Evolutionary conservation across 352 stramenopile species (phyloP).

Genomic region (Blastocystis sp.): DNA sequence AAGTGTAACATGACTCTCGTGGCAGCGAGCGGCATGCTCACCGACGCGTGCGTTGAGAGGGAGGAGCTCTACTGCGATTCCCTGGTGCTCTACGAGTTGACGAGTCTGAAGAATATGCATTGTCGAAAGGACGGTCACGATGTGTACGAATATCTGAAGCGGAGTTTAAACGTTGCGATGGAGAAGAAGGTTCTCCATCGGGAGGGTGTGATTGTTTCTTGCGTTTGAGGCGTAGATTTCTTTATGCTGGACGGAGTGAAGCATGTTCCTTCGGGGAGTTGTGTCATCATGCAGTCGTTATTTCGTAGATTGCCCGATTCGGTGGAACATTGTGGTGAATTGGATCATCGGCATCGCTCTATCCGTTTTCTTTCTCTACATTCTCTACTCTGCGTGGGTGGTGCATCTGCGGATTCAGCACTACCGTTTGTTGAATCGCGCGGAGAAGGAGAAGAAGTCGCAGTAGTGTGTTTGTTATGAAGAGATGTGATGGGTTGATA

Average conservation of each 20-base stretch:
- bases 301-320: slow-evolving; percentile 10
- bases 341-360: not conserved
- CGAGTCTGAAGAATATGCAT: not conserved
- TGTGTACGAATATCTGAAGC: slow-evolving; percentile 36
- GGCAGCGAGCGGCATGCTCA: not conserved
- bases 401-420: not conserved
- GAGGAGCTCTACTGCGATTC: not conserved
- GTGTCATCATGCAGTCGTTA: not conserved
- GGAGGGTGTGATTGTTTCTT: not conserved
- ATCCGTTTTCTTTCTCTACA: not conserved
- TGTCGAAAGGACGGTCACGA: not conserved
- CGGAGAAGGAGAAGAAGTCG: slow-evolving; percentile 7
- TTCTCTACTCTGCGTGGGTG: slow-evolving; percentile 11
- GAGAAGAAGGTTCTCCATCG: not conserved
- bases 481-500: no score
- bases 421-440: not conserved
- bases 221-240: not conserved
- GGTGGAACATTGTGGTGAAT: not conserved
- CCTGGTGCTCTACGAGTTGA: not conserved
- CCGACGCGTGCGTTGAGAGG: not conserved
- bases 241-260: slow-evolving; percentile 21
- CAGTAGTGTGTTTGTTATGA: slow-evolving; percentile 24
- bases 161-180: not conserved
- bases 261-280: not conserved
- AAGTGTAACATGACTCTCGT: slow-evolving; percentile 41